A percentile compares a stretch with the other conserved stretches of the same genome.
These are phyloP conservation scores for Diaporthe ampelina DNA, from an alignment of 2,329 filamentous ascomycete species.

Conservation along the genomic window DNA sequence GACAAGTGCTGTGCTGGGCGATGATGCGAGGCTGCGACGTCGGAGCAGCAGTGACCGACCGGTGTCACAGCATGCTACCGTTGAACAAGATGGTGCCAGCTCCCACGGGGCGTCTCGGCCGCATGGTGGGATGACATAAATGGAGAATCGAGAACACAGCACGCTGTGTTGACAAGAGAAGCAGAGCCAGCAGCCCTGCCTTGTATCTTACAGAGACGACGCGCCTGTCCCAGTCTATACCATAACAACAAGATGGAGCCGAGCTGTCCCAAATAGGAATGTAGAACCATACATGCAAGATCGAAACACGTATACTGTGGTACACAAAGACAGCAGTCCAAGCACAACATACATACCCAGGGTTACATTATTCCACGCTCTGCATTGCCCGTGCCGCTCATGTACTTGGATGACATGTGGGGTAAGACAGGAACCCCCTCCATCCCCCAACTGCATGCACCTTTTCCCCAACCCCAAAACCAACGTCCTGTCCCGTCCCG, in stretches of 20 bases:
- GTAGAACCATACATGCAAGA: slow-evolving; percentile 10
- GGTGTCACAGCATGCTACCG: slow-evolving; percentile 2
- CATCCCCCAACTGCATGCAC: no score
- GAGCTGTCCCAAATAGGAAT: not conserved
- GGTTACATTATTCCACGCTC: slow-evolving; percentile 20
- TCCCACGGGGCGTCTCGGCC: not conserved
- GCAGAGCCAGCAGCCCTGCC: not conserved
- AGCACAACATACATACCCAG: not conserved
- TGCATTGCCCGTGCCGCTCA: slow-evolving; percentile 27
- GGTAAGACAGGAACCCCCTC: slow-evolving; percentile 17
- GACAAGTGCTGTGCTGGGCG: not conserved
- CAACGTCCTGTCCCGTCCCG: not conserved
- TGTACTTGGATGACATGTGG: slow-evolving; percentile 23
- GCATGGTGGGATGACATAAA: not conserved
- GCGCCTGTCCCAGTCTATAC: not conserved
- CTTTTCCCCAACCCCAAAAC: not conserved
- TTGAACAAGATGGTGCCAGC: not conserved
- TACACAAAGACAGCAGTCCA: not conserved
- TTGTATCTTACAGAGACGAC: not conserved
- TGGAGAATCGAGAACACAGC: not conserved
- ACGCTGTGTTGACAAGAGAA: not conserved
- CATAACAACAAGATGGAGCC: not conserved
- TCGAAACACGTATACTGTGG: not conserved
- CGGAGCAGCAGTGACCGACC: not conserved
- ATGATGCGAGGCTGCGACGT: slow-evolving; percentile 21